These are phyloP conservation scores for Sphagnum tenellum DNA, from an alignment of 225 moss, liverwort and hornwort species.

Conservation along the genomic window DNA sequence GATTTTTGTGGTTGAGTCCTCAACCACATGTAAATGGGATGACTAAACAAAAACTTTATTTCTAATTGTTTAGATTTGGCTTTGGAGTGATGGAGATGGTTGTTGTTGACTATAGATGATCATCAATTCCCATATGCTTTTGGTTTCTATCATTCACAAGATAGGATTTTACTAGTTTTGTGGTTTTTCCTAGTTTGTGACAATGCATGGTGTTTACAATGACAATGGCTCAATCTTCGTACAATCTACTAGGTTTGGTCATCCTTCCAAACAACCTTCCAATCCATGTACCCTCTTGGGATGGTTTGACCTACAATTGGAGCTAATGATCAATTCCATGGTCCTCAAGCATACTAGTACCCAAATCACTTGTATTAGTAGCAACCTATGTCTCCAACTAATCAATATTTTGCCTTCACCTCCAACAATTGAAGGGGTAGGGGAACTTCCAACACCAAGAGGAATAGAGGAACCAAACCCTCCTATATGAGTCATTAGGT, in stretches of 20 bases:
- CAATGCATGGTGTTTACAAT: conserved; percentile 64
- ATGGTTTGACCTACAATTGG: conserved; percentile 83
- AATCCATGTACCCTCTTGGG: conserved; percentile 18
- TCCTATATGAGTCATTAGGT: too few species aligned
- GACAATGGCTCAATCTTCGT: conserved; percentile 73
- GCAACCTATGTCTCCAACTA: conserved; percentile 45
- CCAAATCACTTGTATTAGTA: conserved; percentile 65
- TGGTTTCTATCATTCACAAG: neutral
- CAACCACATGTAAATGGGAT: conserved; percentile 78
- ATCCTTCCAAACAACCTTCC: too few species aligned
- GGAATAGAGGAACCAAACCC: too few species aligned
- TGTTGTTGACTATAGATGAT: neutral
- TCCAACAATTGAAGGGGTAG: too few species aligned
- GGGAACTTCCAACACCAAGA: too few species aligned
- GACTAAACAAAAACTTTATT: conserved; percentile 22
- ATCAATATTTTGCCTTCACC: too few species aligned
- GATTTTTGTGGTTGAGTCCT: conserved; percentile 21
- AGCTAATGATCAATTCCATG: conserved; percentile 91
- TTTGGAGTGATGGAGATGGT: neutral
- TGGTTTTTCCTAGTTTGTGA: too few species aligned
- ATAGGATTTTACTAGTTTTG: too few species aligned
- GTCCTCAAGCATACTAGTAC: conserved; percentile 88
- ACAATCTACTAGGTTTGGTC: conserved; percentile 20
- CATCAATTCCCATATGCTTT: neutral
- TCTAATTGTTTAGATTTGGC: neutral